phyloP scores from a whole-genome alignment of 78 protist species.

The Dictyostelium brefeldianum region DNA sequence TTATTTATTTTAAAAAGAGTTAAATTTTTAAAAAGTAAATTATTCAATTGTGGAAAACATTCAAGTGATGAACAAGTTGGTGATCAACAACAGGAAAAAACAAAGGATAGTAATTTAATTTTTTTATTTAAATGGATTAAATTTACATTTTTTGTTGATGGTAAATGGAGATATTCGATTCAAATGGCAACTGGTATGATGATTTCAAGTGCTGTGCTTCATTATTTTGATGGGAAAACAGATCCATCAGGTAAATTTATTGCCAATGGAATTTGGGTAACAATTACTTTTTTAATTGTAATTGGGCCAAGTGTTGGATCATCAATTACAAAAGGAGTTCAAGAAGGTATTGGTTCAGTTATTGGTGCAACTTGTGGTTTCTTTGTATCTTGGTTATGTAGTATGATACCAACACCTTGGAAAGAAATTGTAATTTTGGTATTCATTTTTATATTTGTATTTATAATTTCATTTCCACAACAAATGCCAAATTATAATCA shows the following conservation, averaged over 20 bases:
- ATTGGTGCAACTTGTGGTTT: conserved; percentile 36
- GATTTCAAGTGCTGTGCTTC: background rate
- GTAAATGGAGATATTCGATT: conserved; percentile 54
- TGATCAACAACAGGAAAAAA: background rate
- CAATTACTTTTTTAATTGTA: conserved; percentile 24
- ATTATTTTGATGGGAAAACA: conserved; percentile 23
- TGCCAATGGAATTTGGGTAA: conserved; percentile 36
- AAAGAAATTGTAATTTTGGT: conserved; percentile 20
- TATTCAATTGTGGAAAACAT: too few species aligned
- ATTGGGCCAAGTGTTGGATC: conserved; percentile 65
- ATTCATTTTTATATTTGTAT: conserved; percentile 5
- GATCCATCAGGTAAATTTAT: conserved; percentile 3
- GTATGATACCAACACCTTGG: conserved; percentile 10
- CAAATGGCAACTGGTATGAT: conserved; percentile 34
- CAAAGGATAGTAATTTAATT: background rate
- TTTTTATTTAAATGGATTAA: conserved; percentile 5
- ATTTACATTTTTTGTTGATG: conserved; percentile 21
- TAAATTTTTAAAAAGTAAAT: background rate
- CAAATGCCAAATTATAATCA: conserved; percentile 17
- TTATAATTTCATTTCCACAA: conserved; percentile 17
- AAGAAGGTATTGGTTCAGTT: conserved; percentile 39
- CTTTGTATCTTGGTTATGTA: background rate
- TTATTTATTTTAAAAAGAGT: background rate
- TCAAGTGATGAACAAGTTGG: background rate
- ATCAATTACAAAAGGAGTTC: conserved; percentile 15